A percentile compares a stretch with the other conserved stretches of the same genome.
These are phyloP conservation scores for Penicillium occitanis DNA, from an alignment of 2,329 filamentous ascomycete genomes.

Conservation along the genomic window DNA sequence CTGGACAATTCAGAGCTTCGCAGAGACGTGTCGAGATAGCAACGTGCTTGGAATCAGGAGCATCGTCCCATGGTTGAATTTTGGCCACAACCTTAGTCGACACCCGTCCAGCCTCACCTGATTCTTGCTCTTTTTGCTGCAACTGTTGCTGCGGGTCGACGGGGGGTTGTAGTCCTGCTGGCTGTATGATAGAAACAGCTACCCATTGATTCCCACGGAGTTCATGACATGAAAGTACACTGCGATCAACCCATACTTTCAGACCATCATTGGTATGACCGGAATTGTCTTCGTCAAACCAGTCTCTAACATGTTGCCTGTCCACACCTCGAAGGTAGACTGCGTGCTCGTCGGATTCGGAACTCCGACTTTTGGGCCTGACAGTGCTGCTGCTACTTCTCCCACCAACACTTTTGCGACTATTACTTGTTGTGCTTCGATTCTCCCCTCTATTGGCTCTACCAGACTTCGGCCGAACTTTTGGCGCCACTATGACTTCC, in stretches of 20 bases:
- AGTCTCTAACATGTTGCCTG: slow-evolving; percentile 65
- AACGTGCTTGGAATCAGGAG: slow-evolving; percentile 75
- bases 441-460: slow-evolving; percentile 80
- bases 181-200: slow-evolving; percentile 80
- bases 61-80: slow-evolving; percentile 77
- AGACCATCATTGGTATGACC: slow-evolving; percentile 59
- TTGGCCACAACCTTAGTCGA: slow-evolving; percentile 72
- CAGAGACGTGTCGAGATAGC: slow-evolving; percentile 78
- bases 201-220: slow-evolving; percentile 77
- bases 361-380: slow-evolving; percentile 56
- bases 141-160: slow-evolving; percentile 65
- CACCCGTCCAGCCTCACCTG: slow-evolving; percentile 56
- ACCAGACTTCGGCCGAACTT: slow-evolving; percentile 71
- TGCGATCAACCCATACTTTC: slow-evolving; percentile 80
- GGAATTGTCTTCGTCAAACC: slow-evolving; percentile 70
- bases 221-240: slow-evolving; percentile 68
- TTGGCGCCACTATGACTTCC: slow-evolving; percentile 95
- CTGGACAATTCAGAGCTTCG: slow-evolving; percentile 66
- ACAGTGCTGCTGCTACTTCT: slow-evolving; percentile 73
- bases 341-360: slow-evolving; percentile 59
- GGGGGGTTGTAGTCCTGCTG: slow-evolving; percentile 70
- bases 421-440: slow-evolving; percentile 66
- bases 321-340: slow-evolving; percentile 82
- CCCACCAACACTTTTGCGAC: slow-evolving; percentile 68
- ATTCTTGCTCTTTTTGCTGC: slow-evolving; percentile 64